These are phyloP conservation scores for Sordariomycetes sp. DNA, from an alignment of 2,329 filamentous ascomycete species.

Conservation along the genomic window DNA sequence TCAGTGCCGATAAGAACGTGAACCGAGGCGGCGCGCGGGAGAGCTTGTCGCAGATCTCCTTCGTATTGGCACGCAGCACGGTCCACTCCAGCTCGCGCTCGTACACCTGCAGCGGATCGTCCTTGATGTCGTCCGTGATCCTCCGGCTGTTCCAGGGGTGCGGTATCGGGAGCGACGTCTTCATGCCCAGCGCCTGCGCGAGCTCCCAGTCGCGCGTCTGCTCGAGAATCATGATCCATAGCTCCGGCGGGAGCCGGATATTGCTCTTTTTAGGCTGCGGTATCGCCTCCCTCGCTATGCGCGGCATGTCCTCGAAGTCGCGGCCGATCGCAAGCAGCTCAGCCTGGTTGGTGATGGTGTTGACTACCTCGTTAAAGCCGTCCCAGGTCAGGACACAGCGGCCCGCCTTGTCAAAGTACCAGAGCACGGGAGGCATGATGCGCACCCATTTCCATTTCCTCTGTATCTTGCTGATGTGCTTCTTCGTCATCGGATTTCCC, in stretches of 20 bases:
- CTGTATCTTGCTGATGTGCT: slow-evolving; percentile 72
- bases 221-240: slow-evolving; percentile 83
- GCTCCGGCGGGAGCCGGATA: slow-evolving; percentile 58
- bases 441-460: slow-evolving; percentile 80
- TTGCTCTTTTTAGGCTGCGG: slow-evolving; percentile 18
- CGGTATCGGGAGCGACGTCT: slow-evolving; percentile 63
- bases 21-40: slow-evolving; percentile 58
- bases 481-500: slow-evolving; percentile 80
- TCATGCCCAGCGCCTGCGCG: slow-evolving; percentile 67
- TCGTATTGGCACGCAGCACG: slow-evolving; percentile 58
- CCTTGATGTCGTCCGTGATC: slow-evolving; percentile 44
- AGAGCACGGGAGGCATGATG: slow-evolving; percentile 68
- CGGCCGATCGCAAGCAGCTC: slow-evolving; percentile 62
- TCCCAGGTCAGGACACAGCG: slow-evolving; percentile 43
- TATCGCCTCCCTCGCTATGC: slow-evolving; percentile 16
- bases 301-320: slow-evolving; percentile 44
- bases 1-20: slow-evolving; percentile 60
- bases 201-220: slow-evolving; percentile 84
- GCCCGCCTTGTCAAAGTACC: slow-evolving; percentile 52
- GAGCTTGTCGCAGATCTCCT: slow-evolving; percentile 62
- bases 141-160: slow-evolving; percentile 52
- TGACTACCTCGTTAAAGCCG: slow-evolving; percentile 56
- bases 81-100: slow-evolving; percentile 76
- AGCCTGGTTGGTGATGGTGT: slow-evolving; percentile 64
- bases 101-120: slow-evolving; percentile 42